Conservation (phyloP, 345 rosid genomes). For the Gossypium turneri region DNA sequence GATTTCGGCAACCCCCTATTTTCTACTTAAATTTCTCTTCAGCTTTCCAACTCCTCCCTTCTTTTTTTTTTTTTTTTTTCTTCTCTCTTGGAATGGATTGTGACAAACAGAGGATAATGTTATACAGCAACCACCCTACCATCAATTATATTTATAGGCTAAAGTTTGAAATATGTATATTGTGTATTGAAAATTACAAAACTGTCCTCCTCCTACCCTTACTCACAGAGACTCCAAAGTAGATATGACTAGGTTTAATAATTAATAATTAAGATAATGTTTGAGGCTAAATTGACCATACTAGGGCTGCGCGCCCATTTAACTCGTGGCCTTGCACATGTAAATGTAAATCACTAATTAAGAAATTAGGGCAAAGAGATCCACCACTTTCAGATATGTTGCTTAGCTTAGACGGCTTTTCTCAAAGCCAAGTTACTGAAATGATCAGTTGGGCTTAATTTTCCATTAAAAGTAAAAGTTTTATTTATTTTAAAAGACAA, state of each 20-base stretch:
- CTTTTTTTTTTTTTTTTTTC: not conserved
- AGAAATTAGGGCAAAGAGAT: too few species aligned
- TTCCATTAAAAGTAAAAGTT: too few species aligned
- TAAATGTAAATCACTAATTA: too few species aligned
- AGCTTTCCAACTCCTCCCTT: not conserved
- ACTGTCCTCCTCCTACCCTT: not conserved
- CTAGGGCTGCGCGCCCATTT: too few species aligned
- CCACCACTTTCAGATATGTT: too few species aligned
- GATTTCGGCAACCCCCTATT: not conserved
- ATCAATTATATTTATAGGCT: not conserved
- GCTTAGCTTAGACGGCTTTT: too few species aligned
- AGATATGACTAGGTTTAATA: not conserved
- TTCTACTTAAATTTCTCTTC: not conserved
- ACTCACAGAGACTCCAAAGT: not conserved
- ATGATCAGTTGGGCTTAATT: too few species aligned
- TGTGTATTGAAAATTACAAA: conserved; percentile 10
- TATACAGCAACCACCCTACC: conserved; percentile 28
- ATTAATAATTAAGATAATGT: not conserved
- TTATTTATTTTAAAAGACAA: too few species aligned
- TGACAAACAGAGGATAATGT: conserved; percentile 10
- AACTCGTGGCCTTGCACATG: too few species aligned
- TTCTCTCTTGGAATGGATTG: conserved; percentile 6
- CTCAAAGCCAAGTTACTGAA: too few species aligned
- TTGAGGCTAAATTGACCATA: too few species aligned
- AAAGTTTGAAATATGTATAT: conserved; percentile 1